Evolutionary conservation across 2,329 filamentous ascomycete species (phyloP).

Genomic region (Colletotrichum nymphaeae): DNA sequence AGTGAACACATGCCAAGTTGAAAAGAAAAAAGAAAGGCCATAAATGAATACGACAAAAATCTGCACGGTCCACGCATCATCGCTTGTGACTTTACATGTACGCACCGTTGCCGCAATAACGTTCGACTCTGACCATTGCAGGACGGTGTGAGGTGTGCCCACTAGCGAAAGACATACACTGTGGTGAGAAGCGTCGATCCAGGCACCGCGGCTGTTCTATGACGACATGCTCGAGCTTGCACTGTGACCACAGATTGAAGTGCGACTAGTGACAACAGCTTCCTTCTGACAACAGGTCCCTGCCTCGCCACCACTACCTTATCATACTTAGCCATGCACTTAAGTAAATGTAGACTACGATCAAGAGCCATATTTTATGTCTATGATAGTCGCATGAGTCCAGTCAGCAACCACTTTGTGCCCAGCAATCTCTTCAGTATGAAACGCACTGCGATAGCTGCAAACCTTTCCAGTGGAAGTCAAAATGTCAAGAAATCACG

Average conservation of each 20-base stretch:
- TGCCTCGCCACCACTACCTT: neutral
- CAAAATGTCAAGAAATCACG: constrained; percentile 6
- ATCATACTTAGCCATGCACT: neutral
- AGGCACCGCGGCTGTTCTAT: neutral
- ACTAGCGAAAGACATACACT: neutral
- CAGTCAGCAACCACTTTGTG: neutral
- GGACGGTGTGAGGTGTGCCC: neutral
- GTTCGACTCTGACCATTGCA: neutral
- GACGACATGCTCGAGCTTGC: neutral
- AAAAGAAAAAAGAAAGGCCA: no score
- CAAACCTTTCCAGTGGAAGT: neutral
- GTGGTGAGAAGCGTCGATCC: neutral
- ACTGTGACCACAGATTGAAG: neutral
- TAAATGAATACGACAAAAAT: no score
- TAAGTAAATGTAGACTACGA: neutral
- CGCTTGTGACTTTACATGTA: neutral
- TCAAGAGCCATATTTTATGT: neutral
- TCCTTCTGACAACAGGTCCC: neutral
- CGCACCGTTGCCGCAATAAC: neutral
- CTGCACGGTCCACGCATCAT: no score
- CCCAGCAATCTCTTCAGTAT: neutral
- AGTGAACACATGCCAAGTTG: no score
- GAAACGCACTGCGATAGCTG: constrained; percentile 19
- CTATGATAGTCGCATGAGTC: no score
- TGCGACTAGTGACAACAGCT: neutral